phyloP scores from a whole-genome alignment of 2,329 filamentous ascomycete species.

The Fusarium keratoplasticum region DNA sequence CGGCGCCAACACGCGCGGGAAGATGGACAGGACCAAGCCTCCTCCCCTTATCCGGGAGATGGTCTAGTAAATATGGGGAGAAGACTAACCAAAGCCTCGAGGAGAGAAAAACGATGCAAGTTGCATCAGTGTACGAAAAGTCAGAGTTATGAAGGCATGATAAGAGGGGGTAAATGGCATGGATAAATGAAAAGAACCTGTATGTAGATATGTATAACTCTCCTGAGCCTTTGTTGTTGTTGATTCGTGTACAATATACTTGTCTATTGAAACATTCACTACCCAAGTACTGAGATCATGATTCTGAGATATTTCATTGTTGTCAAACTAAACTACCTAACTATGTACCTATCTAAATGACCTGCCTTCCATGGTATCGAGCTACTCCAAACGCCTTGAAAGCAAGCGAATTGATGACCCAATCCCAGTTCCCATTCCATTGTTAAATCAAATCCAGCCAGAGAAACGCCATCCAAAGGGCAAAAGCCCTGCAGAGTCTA shows the following conservation, averaged over 20 bases:
- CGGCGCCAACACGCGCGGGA: background rate
- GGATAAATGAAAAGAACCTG: constrained; percentile 16
- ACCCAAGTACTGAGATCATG: background rate
- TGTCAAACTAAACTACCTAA: constrained; percentile 2
- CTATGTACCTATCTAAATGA: constrained; percentile 25
- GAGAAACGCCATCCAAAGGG: constrained; percentile 12
- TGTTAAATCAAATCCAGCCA: background rate
- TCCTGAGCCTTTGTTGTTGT: background rate
- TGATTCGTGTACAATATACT: constrained; percentile 24
- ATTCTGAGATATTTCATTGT: background rate
- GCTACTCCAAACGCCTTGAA: constrained; percentile 26
- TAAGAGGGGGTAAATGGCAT: constrained; percentile 1
- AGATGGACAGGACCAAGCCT: background rate
- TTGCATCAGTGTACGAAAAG: background rate
- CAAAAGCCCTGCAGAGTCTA: constrained; percentile 7
- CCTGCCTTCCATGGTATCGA: constrained; percentile 26
- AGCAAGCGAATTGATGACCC: constrained; percentile 1
- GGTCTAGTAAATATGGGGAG: background rate
- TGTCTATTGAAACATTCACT: background rate
- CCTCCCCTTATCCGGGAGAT: background rate
- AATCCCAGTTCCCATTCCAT: background rate
- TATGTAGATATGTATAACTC: constrained; percentile 26
- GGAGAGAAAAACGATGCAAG: background rate
- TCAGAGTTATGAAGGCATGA: background rate
- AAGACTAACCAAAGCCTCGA: background rate